Base-by-base conservation (phyloP, 805 yeast genomes). In the Myxozyma mucilagina region DNA sequence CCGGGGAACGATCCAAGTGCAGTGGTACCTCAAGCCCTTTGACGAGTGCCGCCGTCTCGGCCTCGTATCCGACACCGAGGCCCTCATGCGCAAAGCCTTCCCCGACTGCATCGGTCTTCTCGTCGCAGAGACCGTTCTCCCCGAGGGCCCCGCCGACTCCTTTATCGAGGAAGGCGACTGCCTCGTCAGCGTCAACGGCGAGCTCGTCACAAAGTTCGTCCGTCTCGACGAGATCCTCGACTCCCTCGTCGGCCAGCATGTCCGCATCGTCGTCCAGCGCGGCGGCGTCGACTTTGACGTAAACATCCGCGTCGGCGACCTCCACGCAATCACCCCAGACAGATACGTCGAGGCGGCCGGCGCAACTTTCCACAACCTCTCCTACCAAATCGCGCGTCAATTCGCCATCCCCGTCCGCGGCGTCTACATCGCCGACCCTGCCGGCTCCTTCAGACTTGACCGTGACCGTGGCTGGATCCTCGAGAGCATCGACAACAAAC, bases 11-110 rank as follows among this genome's bases (percentile, higher is more conserved):
- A 89, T 92, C 58, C 97, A 92, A 75, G 90, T 87, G 1, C 96
- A 89, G 69, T 92, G 97, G 96, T 74, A 82, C 50, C 76, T 91
- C 66, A 64, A 52, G 69, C 97, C 97, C 0, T 92, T 82, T 70
- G 97, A 92, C 69, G 96, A 89, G 73, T 92, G 97, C 77, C 82
- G 89, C 69, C 82, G 97, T 69, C 79, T 92, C 59, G 97, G 97
- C 0, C 79, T 92, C 53, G 84, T 90, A 1, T 76, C 83, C 1
- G 93, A 84, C 47, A 86, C 87, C 9, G 97, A 91, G 71, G 79
- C 82, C 39, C 74, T 72, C 57, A 88, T 92, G 45, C 84, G 97
- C 70, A 75, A 80, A 44, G 70, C 74, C 51, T 89, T 87, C 71
- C 96, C 97, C 4, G 82, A 80, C 45, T 80, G 84, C 44, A 89